A percentile compares a stretch with the other conserved stretches of the same genome.
These are phyloP conservation scores for Hygrocybe punicea DNA, from an alignment of 768 basidiomycete genomes.

Conservation along the genomic window DNA sequence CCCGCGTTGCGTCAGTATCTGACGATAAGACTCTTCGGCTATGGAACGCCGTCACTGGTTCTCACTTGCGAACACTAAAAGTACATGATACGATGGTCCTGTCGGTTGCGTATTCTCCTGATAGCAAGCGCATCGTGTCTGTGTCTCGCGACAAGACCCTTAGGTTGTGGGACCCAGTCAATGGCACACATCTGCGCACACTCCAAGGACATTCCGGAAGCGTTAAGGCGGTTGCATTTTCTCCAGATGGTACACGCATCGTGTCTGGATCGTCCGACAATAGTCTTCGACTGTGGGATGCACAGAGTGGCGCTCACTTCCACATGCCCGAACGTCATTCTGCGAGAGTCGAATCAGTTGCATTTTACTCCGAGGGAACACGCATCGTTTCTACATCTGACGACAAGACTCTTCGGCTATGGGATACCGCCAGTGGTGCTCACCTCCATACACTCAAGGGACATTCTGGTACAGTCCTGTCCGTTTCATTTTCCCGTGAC, in stretches of 20 bases:
- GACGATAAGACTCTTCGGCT: background rate
- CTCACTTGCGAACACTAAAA: background rate
- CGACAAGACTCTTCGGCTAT: background rate
- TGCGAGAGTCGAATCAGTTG: background rate
- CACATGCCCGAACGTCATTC: background rate
- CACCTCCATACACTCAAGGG: too few relatives aligned
- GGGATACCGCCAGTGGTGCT: background rate
- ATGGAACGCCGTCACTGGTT: slow-evolving; percentile 4
- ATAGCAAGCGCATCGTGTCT: slow-evolving; percentile 20
- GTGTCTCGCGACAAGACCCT: slow-evolving; percentile 7
- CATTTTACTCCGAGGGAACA: background rate
- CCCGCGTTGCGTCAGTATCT: background rate
- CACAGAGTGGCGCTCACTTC: background rate
- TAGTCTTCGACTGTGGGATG: slow-evolving; percentile 22
- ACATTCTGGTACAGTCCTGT: too few relatives aligned
- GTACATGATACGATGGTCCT: background rate
- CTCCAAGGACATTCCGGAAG: background rate
- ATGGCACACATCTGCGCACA: background rate
- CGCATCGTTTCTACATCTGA: background rate
- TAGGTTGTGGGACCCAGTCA: slow-evolving; percentile 1
- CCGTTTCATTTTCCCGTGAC: too few relatives aligned
- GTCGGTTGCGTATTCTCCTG: slow-evolving; percentile 25
- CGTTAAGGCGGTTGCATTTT: slow-evolving; percentile 23
- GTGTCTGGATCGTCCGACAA: slow-evolving; percentile 17
- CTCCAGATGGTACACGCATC: slow-evolving; percentile 22